Percentiles rank a stretch among this genome's conserved stretches.
phyloP scores from a whole-genome alignment of 305 asterid genomes.

The Nicotiana rustica region DNA sequence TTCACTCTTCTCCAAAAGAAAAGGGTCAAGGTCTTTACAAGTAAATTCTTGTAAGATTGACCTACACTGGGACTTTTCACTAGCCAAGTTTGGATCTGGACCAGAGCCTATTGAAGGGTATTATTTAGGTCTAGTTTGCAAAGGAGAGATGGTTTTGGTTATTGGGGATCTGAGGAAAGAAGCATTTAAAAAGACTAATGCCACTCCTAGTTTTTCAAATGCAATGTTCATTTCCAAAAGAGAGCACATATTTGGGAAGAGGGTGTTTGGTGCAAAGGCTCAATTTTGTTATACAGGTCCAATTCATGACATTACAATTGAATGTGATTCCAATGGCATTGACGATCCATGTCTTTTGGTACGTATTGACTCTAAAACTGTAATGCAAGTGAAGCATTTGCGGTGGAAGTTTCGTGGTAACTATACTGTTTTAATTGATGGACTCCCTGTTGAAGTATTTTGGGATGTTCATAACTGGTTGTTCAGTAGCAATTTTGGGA shows the following conservation, averaged over 20 bases:
- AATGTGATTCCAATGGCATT: conserved; percentile 53
- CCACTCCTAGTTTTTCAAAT: conserved; percentile 49
- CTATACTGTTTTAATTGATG: conserved; percentile 70
- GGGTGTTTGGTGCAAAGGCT: conserved; percentile 67
- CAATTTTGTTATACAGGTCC: conserved; percentile 71
- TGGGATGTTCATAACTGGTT: conserved; percentile 96
- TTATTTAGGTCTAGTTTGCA: conserved; percentile 68
- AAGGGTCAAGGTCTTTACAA: conserved; percentile 72
- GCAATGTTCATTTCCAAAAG: conserved; percentile 69
- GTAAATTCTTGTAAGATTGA: conserved; percentile 63
- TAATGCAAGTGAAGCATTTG: conserved; percentile 76
- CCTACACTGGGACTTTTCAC: conserved; percentile 79
- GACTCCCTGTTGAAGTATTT: conserved; percentile 80
- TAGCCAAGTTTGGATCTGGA: conserved; percentile 81
- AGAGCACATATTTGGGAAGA: conserved; percentile 78
- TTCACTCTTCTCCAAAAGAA: conserved; percentile 78
- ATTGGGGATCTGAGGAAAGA: conserved; percentile 86
- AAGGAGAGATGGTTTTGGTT: conserved; percentile 68
- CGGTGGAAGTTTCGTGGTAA: conserved; percentile 89
- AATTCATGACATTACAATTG: conserved; percentile 76
- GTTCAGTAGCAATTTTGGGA: conserved; percentile 65
- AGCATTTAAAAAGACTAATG: conserved; percentile 80
- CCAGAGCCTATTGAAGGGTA: conserved; percentile 88
- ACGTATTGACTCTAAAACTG: conserved; percentile 65
- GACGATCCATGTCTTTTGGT: conserved; percentile 69